Evolutionary conservation across 2,329 filamentous ascomycete genomes (phyloP), one percentile per base, ranked within the genome.

Genomic region (Penicillium sp.): DNA sequence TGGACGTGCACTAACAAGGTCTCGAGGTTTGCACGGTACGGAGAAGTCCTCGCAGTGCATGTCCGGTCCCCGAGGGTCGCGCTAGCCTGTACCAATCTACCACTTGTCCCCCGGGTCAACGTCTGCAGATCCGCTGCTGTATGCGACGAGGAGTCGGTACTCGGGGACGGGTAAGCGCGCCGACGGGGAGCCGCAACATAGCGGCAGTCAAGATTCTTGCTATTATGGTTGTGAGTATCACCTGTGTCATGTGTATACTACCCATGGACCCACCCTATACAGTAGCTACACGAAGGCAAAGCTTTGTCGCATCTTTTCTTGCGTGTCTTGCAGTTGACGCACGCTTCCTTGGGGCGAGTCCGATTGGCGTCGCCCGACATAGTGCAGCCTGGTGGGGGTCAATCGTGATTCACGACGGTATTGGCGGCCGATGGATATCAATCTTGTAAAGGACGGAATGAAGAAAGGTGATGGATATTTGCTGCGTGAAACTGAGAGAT

Each of bases 291-390:
- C 23, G 51, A 41, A 41, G 51, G 51, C 4, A 21, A 13, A 9
- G 17, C 35, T 35, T 15, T 54, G 35, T 54, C n/a, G 35, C 51
- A 54, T 23, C 45, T 54, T 19, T 54, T 54, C 49, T 53, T 59
- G 9, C n/a, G 29, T 15, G 51, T 44, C 51, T 54, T 54, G 35
- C 51, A 54, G 35, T 5, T 41, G n/a, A 44, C 15, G 15, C 51
- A 54, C 23, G 51, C 51, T 26, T 54, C 31, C 35, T 19, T 54
- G 35, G 51, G 29, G 35, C 35, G 51, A 19, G 51, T 13, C n/a
- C 31, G 35, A 21, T 44, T 30, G 30, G 23, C 21, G 35, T 44
- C 51, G 35, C 7, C 51, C 51, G 51, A 31, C 51, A 54, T 54
- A 3, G 4, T 26, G 26, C 26, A 6, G 26, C 4, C 2, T 5